Percentiles rank a stretch among this genome's conserved stretches.
Conservation (phyloP, 345 rosid genomes). For the Eutrema yunnanense region DNA sequence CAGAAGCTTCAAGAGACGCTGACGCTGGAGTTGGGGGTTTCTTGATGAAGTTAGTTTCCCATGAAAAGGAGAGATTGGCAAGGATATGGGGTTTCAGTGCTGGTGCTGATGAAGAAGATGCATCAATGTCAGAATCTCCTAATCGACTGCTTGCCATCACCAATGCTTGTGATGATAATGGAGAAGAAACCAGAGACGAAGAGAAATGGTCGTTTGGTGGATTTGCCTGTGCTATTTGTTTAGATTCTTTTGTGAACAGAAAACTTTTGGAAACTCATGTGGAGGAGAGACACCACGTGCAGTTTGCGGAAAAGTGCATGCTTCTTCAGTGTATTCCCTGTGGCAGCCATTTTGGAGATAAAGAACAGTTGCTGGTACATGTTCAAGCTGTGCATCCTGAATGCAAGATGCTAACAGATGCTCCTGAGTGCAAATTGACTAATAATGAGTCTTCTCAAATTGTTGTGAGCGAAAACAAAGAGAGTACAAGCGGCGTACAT, state of each 20-base stretch:
- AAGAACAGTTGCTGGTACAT: constrained; percentile 72
- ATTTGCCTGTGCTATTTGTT: constrained; percentile 92
- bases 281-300: constrained; percentile 88
- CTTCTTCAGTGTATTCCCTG: constrained; percentile 96
- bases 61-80: constrained; percentile 69
- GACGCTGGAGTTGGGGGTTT: constrained; percentile 48
- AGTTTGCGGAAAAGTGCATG: constrained; percentile 92
- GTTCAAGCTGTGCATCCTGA: constrained; percentile 70
- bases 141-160: constrained; percentile 35
- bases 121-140: constrained; percentile 39
- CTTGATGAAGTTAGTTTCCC: constrained; percentile 63
- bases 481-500: constrained; percentile 40
- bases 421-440: constrained; percentile 28
- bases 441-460: constrained; percentile 29
- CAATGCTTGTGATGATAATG: constrained; percentile 31
- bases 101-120: constrained; percentile 28
- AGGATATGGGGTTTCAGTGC: constrained; percentile 67
- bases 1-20: constrained; percentile 75
- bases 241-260: constrained; percentile 80
- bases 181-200: constrained; percentile 49
- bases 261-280: constrained; percentile 78
- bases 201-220: constrained; percentile 79
- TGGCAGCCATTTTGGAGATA: constrained; percentile 83
- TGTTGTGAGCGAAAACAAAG: constrained; percentile 37
- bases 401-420: constrained; percentile 41